Percentiles rank a stretch among this genome's conserved stretches.
Conservation (phyloP, 1,284 basidiomycete species). For the Microbotryum violaceum region DNA sequence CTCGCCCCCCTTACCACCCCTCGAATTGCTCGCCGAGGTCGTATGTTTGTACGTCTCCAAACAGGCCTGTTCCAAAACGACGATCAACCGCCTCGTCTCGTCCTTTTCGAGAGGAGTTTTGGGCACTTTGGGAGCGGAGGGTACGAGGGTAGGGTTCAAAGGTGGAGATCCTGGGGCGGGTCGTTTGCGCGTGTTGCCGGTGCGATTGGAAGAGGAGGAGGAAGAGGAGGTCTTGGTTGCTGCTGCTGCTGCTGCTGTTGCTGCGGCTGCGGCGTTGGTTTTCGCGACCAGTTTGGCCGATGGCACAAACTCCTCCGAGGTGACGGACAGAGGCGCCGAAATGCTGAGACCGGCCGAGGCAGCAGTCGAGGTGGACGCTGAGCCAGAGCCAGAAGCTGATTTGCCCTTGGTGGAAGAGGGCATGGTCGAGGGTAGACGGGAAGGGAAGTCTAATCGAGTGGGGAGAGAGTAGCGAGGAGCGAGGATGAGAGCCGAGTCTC, state of each 20-base stretch:
- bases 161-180: conserved; percentile 27
- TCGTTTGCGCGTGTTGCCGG: conserved; percentile 21
- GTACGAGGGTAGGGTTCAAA: conserved; percentile 66
- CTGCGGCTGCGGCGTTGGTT: conserved; percentile 2
- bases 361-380: too few relatives aligned
- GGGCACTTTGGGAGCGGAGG: conserved; percentile 68
- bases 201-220: too few relatives aligned
- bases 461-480: too few relatives aligned
- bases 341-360: not conserved
- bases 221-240: not conserved
- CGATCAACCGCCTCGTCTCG: conserved; percentile 67
- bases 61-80: conserved; percentile 88
- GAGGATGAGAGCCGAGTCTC: too few relatives aligned
- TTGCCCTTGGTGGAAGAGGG: too few relatives aligned
- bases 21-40: conserved; percentile 40
- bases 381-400: too few relatives aligned
- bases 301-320: conserved; percentile 22
- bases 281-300: conserved; percentile 5
- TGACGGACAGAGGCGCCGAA: conserved; percentile 17
- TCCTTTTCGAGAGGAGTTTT: conserved; percentile 53
- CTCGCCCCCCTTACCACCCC: conserved; percentile 51
- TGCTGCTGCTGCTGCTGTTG: not conserved
- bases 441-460: too few relatives aligned
- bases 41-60: conserved; percentile 79
- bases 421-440: too few relatives aligned